Conservation (phyloP, 805 yeast genomes). For the Kodamaea lidongshanica region DNA sequence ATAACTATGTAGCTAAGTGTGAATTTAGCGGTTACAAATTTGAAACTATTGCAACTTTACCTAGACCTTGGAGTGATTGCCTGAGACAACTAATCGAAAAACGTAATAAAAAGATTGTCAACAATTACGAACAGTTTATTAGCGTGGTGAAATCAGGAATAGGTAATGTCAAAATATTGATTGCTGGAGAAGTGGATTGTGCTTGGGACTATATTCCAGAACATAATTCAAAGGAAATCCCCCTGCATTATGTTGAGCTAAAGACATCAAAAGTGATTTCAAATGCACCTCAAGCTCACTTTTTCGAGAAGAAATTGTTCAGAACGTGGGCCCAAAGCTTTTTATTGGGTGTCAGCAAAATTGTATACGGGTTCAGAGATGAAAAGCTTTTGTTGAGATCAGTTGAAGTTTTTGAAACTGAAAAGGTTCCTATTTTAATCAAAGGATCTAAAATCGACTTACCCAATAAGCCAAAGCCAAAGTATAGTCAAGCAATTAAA, state of each 20-base stretch:
- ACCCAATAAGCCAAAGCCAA: constrained; percentile 62
- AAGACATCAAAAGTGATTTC: constrained; percentile 62
- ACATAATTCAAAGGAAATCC: constrained; percentile 38
- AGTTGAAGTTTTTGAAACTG: constrained; percentile 72
- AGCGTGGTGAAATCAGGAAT: constrained; percentile 82
- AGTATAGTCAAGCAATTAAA: constrained; percentile 71
- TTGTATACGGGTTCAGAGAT: constrained; percentile 84
- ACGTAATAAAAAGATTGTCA: constrained; percentile 54
- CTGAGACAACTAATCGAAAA: constrained; percentile 63
- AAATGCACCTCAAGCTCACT: constrained; percentile 50
- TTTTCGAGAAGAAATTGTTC: constrained; percentile 71
- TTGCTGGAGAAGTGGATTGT: constrained; percentile 93
- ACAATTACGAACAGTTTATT: constrained; percentile 70
- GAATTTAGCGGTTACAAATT: constrained; percentile 78
- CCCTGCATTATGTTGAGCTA: constrained; percentile 77
- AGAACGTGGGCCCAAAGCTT: constrained; percentile 93
- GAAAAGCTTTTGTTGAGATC: constrained; percentile 55
- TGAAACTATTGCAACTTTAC: constrained; percentile 69
- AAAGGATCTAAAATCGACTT: constrained; percentile 36
- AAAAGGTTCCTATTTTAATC: constrained; percentile 66
- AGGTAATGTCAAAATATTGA: constrained; percentile 58
- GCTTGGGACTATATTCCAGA: constrained; percentile 74
- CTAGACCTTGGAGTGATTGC: constrained; percentile 67
- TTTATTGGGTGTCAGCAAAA: constrained; percentile 72
- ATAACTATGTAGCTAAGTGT: constrained; percentile 30